Conservation (phyloP, 2,329 filamentous ascomycete genomes). For the Ustilaginoidea virens region DNA sequence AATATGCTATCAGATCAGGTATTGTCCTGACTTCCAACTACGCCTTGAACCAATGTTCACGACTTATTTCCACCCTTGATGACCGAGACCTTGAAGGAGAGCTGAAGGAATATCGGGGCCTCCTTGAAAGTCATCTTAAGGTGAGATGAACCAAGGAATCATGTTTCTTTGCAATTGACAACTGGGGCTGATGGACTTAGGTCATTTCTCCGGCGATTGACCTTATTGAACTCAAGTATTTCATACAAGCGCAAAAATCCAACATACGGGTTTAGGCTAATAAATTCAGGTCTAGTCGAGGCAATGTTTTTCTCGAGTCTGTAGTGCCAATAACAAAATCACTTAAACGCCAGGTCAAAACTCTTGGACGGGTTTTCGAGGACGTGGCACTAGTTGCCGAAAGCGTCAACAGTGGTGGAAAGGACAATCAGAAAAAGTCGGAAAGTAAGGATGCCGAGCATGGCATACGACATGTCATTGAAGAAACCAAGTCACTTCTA, state of each 20-base stretch:
- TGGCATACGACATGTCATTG: conserved; percentile 54
- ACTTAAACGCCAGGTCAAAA: conserved; percentile 69
- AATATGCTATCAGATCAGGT: conserved; percentile 80
- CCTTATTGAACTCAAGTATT: conserved; percentile 76
- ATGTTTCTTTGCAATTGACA: conserved; percentile 13
- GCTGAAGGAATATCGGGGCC: conserved; percentile 53
- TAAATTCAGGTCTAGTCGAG: conserved; percentile 36
- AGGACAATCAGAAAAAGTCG: neutral
- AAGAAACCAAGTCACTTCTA: conserved; percentile 61
- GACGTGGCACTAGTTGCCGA: conserved; percentile 49
- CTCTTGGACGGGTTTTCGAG: conserved; percentile 60
- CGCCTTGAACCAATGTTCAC: conserved; percentile 68
- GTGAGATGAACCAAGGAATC: no score
- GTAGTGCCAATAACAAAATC: conserved; percentile 71
- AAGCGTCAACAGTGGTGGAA: conserved; percentile 1
- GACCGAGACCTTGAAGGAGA: conserved; percentile 53
- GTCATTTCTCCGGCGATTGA: conserved; percentile 85
- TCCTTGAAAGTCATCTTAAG: conserved; percentile 63
- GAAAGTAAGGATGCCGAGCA: neutral
- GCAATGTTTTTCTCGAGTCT: conserved; percentile 55
- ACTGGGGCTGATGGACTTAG: conserved; percentile 19
- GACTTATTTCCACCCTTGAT: conserved; percentile 63
- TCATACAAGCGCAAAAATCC: conserved; percentile 3
- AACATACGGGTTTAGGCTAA: neutral
- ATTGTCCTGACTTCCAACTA: conserved; percentile 74